These are phyloP conservation scores for Curvularia spicifera DNA, from an alignment of 2,329 filamentous ascomycete species.

Conservation along the genomic window DNA sequence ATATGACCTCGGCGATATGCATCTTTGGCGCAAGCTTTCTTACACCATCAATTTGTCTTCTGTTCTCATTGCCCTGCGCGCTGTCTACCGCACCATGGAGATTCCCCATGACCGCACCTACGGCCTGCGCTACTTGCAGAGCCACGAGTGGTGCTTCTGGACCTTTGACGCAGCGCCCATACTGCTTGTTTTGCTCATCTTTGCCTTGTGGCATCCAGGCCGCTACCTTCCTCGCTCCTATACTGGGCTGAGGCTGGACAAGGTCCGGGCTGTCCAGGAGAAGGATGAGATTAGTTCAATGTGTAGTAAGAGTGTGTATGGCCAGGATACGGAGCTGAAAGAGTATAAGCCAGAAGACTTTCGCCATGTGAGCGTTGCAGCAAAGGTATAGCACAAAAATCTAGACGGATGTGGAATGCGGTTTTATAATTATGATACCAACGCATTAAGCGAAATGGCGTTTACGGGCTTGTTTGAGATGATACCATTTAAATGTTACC, in stretches of 20 bases:
- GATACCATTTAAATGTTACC: conserved; percentile 18
- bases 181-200: conserved; percentile 55
- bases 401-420: background rate
- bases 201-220: conserved; percentile 59
- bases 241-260: conserved; percentile 39
- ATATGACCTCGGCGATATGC: conserved; percentile 45
- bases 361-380: conserved; percentile 9
- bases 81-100: conserved; percentile 61
- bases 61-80: conserved; percentile 53
- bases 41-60: conserved; percentile 47
- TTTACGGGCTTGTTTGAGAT: conserved; percentile 10
- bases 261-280: conserved; percentile 38
- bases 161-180: conserved; percentile 60
- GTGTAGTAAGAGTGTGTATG: conserved; percentile 10
- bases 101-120: conserved; percentile 56
- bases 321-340: conserved; percentile 21
- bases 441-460: conserved; percentile 24
- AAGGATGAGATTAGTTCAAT: conserved; percentile 41
- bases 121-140: conserved; percentile 58
- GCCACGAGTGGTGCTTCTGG: conserved; percentile 62
- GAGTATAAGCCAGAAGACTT: conserved; percentile 39
- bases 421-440: conserved; percentile 22
- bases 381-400: conserved; percentile 9
- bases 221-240: conserved; percentile 42
- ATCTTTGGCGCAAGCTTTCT: conserved; percentile 44